Base-by-base conservation (phyloP, 257 asterid species). In the Ajuga chamaepitys region DNA sequence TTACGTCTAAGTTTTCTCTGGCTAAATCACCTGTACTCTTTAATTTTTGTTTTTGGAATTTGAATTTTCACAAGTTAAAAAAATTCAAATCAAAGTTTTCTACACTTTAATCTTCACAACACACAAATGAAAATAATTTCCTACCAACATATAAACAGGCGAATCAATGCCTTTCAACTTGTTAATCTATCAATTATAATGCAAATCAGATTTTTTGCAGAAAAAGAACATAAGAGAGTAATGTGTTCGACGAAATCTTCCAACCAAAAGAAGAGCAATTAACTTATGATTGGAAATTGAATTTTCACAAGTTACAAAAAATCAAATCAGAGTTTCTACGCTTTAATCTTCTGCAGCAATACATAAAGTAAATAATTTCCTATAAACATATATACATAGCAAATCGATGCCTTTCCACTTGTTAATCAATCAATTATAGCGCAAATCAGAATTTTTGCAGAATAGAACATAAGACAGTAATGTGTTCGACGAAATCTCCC, bases 281-380 rank as follows among this genome's bases (percentile, higher is more conserved):
- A 14, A 58, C 80, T 76, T 65, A 89, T 95, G 20, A 80, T 24
- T 2, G 10, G 25, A 52, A 18, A 6, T 2, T 5, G 2, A 24
- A 38, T 17, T 53, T 64, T 2, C 70, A 50, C 14, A 14, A 14
- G 40, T 28, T 11, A 58, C 20, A 11, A 10, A 18, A 66, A 1
- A 48, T 11, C n/a, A 38, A 41, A 38, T 53, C 46, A 55, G 12
- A 17, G 6, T 17, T 12, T 26, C 58, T 30, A 3, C 11, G 9
- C 3, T 52, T 21, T 20, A 32, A 30, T 30, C 30, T 41, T 9
- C 2, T 53, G 55, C 22, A 16, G 44, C 37, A 26, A 42, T 20
- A 45, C 9, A 26, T 25, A 2, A 7, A 21, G 12, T 2, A 38
- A 38, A 13, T 41, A 8, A 4, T 6, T n/a, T 7, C 14, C 58